Conservation (phyloP, 257 asterid genomes). For the Thymus quinquecostatus region DNA sequence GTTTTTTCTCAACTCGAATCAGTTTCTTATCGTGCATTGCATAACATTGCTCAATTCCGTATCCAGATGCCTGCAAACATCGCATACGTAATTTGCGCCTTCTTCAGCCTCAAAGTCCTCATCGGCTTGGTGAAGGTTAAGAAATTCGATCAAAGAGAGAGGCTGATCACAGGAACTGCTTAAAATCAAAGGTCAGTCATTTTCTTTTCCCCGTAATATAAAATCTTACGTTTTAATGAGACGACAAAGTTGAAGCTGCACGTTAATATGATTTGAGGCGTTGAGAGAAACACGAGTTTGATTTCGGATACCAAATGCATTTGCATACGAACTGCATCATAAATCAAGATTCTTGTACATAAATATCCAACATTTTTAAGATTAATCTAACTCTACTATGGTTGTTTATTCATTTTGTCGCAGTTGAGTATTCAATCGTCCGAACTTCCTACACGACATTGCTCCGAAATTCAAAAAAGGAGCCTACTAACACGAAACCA, state of each 20-base stretch:
- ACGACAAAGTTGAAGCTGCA: background rate
- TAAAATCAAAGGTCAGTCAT: conserved; percentile 44
- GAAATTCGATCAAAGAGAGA: conserved; percentile 82
- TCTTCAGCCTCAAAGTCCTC: conserved; percentile 80
- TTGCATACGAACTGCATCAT: background rate
- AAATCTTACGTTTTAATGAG: background rate
- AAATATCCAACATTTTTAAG: background rate
- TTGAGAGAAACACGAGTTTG: background rate
- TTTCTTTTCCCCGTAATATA: background rate
- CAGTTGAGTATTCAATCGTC: background rate
- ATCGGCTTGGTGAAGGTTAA: conserved; percentile 73
- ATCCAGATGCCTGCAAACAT: conserved; percentile 75
- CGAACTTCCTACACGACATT: background rate
- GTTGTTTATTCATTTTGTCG: background rate
- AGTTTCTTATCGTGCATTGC: background rate
- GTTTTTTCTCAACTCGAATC: background rate
- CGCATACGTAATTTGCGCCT: conserved; percentile 66
- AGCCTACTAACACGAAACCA: conserved; percentile 7
- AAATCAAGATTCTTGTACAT: conserved; percentile 1
- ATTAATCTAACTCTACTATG: background rate
- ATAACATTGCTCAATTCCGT: conserved; percentile 27
- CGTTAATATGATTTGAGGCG: background rate
- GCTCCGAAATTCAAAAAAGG: background rate
- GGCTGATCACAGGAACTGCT: conserved; percentile 80
- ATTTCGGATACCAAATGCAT: background rate